Percentiles rank a stretch among this genome's conserved stretches.
Evolutionary conservation across 139 green algal genomes (phyloP).

Genomic region (Spirogloea muscicola): DNA sequence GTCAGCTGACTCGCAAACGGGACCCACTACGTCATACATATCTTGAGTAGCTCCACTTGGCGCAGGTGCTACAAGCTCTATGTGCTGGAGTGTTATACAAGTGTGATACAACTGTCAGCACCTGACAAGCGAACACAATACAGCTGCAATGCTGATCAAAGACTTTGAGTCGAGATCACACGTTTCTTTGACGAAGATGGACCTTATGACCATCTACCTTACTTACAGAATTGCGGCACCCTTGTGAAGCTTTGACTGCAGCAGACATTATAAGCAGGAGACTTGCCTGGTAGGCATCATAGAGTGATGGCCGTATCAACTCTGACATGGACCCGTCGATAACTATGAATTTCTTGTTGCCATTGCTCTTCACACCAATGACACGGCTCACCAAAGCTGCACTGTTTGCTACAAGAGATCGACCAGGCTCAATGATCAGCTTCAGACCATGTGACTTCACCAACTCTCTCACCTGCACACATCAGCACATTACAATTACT

Average conservation of each 20-base stretch:
- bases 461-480: slow-evolving; percentile 63
- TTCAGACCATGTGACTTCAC: slow-evolving; percentile 75
- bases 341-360: slow-evolving; percentile 95
- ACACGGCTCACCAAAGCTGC: slow-evolving; percentile 73
- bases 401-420: slow-evolving; percentile 85
- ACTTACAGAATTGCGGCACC: too few species aligned
- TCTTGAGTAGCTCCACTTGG: slow-evolving; percentile 29
- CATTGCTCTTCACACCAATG: slow-evolving; percentile 90
- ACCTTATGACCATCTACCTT: too few species aligned
- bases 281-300: slow-evolving; percentile 48
- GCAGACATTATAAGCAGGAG: not conserved
- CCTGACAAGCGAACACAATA: not conserved
- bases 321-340: slow-evolving; percentile 93
- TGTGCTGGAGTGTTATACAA: slow-evolving; percentile 87
- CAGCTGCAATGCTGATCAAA: not conserved
- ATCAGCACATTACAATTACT: too few species aligned
- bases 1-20: slow-evolving; percentile 94
- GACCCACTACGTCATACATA: slow-evolving; percentile 88
- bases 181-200: too few species aligned
- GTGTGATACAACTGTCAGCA: not conserved
- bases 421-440: slow-evolving; percentile 90
- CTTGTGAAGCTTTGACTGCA: too few species aligned
- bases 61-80: slow-evolving; percentile 82
- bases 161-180: too few species aligned
- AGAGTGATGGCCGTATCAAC: slow-evolving; percentile 86